These are phyloP conservation scores for Phalaenopsis equestris DNA, from an alignment of 106 monocot species.

Conservation along the genomic window DNA sequence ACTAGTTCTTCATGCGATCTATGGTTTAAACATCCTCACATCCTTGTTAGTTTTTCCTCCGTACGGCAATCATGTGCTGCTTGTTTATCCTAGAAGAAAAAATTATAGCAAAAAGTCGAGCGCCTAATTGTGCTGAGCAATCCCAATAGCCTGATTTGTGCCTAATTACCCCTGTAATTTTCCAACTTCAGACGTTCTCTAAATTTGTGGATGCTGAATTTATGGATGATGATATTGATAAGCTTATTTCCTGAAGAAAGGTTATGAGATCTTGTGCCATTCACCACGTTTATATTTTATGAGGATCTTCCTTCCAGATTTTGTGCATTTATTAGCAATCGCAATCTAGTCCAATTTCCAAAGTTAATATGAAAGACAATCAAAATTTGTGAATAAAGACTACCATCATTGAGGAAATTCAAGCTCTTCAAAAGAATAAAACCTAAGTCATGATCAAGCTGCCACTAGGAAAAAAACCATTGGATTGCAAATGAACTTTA, in stretches of 20 bases:
- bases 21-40: neutral
- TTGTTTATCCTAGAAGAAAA: neutral
- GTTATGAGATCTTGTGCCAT: neutral
- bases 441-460: neutral
- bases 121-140: too few relatives aligned
- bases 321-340: neutral
- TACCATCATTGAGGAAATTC: neutral
- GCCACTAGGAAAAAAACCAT: neutral
- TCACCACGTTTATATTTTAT: neutral
- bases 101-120: too few relatives aligned
- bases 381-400: neutral
- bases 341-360: neutral
- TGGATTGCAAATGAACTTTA: slow-evolving; percentile 1
- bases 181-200: neutral
- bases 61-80: neutral
- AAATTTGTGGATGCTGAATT: too few relatives aligned
- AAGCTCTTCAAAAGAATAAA: neutral
- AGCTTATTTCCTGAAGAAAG: neutral
- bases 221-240: too few relatives aligned
- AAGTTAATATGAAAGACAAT: neutral
- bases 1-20: neutral
- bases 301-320: neutral
- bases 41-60: neutral
- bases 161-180: neutral
- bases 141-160: neutral